phyloP scores from a whole-genome alignment of 345 rosid genomes.

The Pseudoturritis turrita region DNA sequence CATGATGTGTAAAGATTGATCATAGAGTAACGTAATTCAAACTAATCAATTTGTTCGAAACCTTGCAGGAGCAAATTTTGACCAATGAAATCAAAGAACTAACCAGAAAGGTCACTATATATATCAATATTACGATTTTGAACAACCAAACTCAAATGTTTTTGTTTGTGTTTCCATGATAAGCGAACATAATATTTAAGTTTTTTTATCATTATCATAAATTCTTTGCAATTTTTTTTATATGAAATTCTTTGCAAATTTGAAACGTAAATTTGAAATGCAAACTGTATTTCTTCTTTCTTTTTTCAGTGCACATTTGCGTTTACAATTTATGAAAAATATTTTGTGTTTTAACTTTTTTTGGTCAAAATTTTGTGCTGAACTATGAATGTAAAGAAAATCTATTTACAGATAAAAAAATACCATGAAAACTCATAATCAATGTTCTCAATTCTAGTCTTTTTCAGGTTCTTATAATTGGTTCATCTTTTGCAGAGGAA shows the following conservation, averaged over 20 bases:
- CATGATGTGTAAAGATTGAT: neutral
- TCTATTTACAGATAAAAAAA: neutral
- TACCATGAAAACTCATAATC: neutral
- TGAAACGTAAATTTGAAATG: neutral
- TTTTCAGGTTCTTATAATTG: neutral
- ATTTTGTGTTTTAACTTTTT: neutral
- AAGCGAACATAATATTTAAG: neutral
- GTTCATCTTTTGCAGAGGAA: slow-evolving; percentile 40
- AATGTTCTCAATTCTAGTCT: neutral
- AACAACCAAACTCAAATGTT: neutral
- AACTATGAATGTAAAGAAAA: neutral
- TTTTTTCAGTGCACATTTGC: neutral
- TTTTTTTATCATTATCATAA: neutral
- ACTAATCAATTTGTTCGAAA: neutral
- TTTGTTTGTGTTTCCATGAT: neutral
- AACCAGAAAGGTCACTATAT: slow-evolving; percentile 35
- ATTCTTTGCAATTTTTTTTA: neutral
- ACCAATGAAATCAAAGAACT: slow-evolving; percentile 48
- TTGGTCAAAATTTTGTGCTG: neutral
- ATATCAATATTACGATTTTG: neutral
- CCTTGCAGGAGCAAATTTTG: slow-evolving; percentile 43
- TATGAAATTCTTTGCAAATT: neutral
- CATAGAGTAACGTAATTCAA: neutral
- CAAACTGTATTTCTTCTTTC: neutral
- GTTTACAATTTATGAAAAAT: neutral